A percentile compares a stretch with the other conserved stretches of the same genome.
Evolutionary conservation across 208 protist species (phyloP).

Genomic region (Trypanosoma theileri): DNA sequence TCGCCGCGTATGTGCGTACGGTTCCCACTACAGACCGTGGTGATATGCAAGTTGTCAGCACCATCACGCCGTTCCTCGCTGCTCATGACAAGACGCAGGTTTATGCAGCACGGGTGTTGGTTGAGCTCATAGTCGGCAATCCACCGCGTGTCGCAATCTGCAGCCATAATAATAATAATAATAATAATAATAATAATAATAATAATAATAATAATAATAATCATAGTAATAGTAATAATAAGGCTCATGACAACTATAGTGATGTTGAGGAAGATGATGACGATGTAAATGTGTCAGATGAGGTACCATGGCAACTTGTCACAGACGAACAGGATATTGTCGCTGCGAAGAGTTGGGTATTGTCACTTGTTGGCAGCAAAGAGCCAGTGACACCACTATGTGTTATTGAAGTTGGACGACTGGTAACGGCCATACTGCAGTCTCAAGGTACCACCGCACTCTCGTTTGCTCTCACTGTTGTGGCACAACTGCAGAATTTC

Average conservation of each 20-base stretch:
- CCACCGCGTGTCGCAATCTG: slow-evolving; percentile 11
- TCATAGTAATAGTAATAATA: neutral
- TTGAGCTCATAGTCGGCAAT: slow-evolving; percentile 47
- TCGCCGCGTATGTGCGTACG: slow-evolving; percentile 71
- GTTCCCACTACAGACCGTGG: slow-evolving; percentile 57
- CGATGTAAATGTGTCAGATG: neutral
- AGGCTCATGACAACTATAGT: neutral
- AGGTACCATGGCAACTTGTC: slow-evolving; percentile 8
- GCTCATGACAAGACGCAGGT: slow-evolving; percentile 39
- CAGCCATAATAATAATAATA: slow-evolving; percentile 9
- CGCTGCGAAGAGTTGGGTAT: slow-evolving; percentile 62
- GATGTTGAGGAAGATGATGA: neutral
- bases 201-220: slow-evolving; percentile 9
- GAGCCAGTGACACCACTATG: slow-evolving; percentile 44
- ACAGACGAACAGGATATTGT: slow-evolving; percentile 55
- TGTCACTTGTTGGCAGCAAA: slow-evolving; percentile 19
- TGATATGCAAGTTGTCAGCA: slow-evolving; percentile 35
- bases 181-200: slow-evolving; percentile 1
- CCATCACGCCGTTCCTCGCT: slow-evolving; percentile 36
- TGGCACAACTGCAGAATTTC: slow-evolving; percentile 49
- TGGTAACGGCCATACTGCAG: slow-evolving; percentile 52
- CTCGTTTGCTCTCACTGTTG: slow-evolving; percentile 53
- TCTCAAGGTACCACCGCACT: slow-evolving; percentile 45
- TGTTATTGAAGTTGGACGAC: slow-evolving; percentile 57
- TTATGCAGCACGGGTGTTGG: slow-evolving; percentile 48